Conservation (phyloP, 2,329 filamentous ascomycete species). For the Tolypocladium capitatum region DNA sequence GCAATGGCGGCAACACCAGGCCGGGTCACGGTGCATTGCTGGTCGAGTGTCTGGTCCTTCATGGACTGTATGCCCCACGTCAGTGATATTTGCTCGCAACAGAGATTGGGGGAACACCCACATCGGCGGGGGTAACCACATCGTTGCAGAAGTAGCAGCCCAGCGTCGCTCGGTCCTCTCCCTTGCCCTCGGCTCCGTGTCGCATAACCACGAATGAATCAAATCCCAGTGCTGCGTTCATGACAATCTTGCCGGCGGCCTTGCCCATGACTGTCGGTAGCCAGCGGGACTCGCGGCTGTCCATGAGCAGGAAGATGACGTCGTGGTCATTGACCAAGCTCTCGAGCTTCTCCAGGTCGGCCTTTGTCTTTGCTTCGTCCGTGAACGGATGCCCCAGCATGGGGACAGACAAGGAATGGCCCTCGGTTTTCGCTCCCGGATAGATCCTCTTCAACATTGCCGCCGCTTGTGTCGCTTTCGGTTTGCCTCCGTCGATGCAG, state of each 20-base stretch:
- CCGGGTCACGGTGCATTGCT: constrained; percentile 94
- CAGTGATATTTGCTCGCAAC: background rate
- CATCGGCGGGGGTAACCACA: constrained; percentile 85
- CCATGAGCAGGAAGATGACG: constrained; percentile 92
- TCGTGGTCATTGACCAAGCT: constrained; percentile 73
- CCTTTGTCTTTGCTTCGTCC: constrained; percentile 54
- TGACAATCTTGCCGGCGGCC: constrained; percentile 80
- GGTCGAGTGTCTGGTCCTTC: constrained; percentile 89
- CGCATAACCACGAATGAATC: constrained; percentile 97
- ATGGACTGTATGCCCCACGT: constrained; percentile 49
- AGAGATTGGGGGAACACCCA: constrained; percentile 33
- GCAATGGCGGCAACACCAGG: constrained; percentile 88
- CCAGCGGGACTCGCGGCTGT: constrained; percentile 89
- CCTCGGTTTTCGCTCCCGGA: constrained; percentile 71
- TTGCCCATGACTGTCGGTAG: constrained; percentile 94
- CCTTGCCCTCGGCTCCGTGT: constrained; percentile 56
- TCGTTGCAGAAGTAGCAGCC: constrained; percentile 99
- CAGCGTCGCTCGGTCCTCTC: constrained; percentile 50
- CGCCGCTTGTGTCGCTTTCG: constrained; percentile 72
- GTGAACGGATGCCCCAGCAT: constrained; percentile 88
- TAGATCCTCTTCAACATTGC: constrained; percentile 76
- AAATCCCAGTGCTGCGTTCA: constrained; percentile 93
- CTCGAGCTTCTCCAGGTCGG: constrained; percentile 64
- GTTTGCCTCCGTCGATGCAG: constrained; percentile 70
- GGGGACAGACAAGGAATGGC: constrained; percentile 73